Percentiles rank a stretch among this genome's conserved stretches.
phyloP scores from a whole-genome alignment of 164 flowering plant species.

The Taxillus chinensis region DNA sequence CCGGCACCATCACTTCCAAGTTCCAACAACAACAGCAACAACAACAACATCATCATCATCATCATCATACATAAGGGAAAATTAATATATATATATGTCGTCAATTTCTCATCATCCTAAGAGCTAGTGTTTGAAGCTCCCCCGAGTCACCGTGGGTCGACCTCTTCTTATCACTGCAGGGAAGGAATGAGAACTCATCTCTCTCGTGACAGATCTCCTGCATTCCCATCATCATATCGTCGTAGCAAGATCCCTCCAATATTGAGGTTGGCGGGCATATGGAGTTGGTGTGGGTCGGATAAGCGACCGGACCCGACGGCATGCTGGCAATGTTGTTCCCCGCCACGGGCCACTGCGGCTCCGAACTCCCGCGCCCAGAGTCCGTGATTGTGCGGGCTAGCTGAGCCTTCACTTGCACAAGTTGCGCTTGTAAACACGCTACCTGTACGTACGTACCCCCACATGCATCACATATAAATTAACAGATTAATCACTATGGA shows the following conservation, averaged over 20 bases:
- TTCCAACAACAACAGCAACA: no score
- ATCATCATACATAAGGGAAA: neutral
- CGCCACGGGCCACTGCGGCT: constrained; percentile 26
- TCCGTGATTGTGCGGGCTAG: constrained; percentile 32
- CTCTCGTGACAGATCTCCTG: constrained; percentile 23
- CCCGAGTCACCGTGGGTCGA: constrained; percentile 40
- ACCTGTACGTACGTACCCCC: no score
- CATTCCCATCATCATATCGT: constrained; percentile 12
- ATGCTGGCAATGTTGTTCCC: constrained; percentile 10
- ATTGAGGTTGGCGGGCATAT: constrained; percentile 54
- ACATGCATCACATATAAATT: no score
- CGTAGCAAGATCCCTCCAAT: constrained; percentile 34
- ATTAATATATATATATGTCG: neutral
- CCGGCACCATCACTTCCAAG: neutral
- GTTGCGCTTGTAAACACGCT: constrained; percentile 65
- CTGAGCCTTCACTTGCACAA: constrained; percentile 66
- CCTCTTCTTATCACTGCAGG: constrained; percentile 30
- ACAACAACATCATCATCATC: neutral
- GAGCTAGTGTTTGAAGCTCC: constrained; percentile 73
- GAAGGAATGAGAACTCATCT: constrained; percentile 18
- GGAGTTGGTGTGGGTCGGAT: constrained; percentile 18
- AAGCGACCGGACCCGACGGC: constrained; percentile 4
- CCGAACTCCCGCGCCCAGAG: constrained; percentile 8
- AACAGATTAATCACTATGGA: no score
- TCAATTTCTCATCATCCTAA: constrained; percentile 72